Base-by-base conservation (phyloP, 1,284 basidiomycete species). In the Cutaneotrichosporon spelunceum region DNA sequence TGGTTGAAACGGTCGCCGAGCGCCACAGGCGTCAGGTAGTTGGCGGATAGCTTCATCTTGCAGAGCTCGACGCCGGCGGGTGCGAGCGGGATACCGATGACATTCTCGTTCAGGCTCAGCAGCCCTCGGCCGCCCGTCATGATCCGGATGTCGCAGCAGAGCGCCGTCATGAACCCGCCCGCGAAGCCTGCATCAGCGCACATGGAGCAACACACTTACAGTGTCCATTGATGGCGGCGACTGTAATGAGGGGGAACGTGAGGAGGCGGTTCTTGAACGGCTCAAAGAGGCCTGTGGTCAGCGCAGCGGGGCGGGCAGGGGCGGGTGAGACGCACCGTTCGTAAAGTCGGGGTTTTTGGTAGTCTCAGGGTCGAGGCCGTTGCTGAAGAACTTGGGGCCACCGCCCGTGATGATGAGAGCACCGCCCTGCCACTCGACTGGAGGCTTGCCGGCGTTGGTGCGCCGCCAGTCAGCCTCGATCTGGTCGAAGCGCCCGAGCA, bases 221-320 rank as follows among this genome's bases (percentile, higher is more conserved):
- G 73, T 96, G 93, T 0, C 93, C 93, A 71, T 93, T 94, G 71
- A 96, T 86, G 3, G 91, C 90, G 30, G 91, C 90, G 64, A 96
- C 84, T 7, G 87, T 90, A 33, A 80, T 69, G 57, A 83, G 70
- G 7, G 79, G 79, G 68, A 81, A 80, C 3, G 78, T 78, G 55
- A 82, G 67, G 9, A 80, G 64, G 33, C 72, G 63, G 55, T 67
- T 68, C 44, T 71, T 66, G 47, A 77, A 68, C 4, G 76, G 75
- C 54, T 74, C 73, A 57, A 72, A 79, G 44, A 77, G 58, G 33
- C 78, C 81, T 75, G 68, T 8, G 10, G 30, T 57, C 34, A 62
- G 48, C 14, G 11, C 1, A 23, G 29, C 23, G 10, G 30, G 9
- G 21, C 8, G 3, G 7, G 26, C 10, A 14, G 10, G 9, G 23